Base-by-base conservation (phyloP, 208 protist genomes). In the Leishmania aethiopica region DNA sequence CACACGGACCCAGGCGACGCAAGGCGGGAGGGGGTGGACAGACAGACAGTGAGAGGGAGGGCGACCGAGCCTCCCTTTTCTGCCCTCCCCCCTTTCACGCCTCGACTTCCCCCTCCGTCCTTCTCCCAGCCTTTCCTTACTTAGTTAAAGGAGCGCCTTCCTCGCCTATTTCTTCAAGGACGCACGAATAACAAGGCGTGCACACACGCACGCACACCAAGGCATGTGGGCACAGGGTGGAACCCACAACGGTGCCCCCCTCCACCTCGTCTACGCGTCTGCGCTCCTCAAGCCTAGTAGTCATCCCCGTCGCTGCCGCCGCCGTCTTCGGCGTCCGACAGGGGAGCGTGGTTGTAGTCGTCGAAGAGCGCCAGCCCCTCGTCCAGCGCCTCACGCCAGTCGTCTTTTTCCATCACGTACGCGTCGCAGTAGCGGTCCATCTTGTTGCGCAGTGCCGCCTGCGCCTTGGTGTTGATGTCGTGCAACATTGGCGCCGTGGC, bases 331-430 rank as follows among this genome's bases (percentile, higher is more conserved):
- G 88, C 84, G 45, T 89, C 83, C 0, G 87, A 83, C 76, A 72
- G 84, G 28, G 83, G 86, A 11, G 77, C 84, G 82, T 96, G 94
- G 77, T 91, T 73, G 82, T 97, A 97, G 81, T 94, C 90, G 81
- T 97, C 94, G 51, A 77, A 77, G 17, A 97, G 81, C 66, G 92
- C 74, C 69, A 86, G 19, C 13, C 90, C 88, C n/a, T 93, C 91
- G 79, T 97, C 93, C 75, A 92, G 17, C 5, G 69, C 69, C 82
- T 97, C 94, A 59, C 51, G 79, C 94, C 94, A 97, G 49, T 96
- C 92, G 47, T 97, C 94, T 45, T 78, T 83, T 60, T 95, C 89
- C 82, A 97, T 91, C 17, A 77, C 70, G 82, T 97, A 97, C 0
- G 81, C 64, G 3, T 67, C 81, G 55, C 86, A 83, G 84, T 93